Evolutionary conservation across 495 filamentous ascomycete genomes (phyloP).

Genomic region (Trichoderma asperelloides): DNA sequence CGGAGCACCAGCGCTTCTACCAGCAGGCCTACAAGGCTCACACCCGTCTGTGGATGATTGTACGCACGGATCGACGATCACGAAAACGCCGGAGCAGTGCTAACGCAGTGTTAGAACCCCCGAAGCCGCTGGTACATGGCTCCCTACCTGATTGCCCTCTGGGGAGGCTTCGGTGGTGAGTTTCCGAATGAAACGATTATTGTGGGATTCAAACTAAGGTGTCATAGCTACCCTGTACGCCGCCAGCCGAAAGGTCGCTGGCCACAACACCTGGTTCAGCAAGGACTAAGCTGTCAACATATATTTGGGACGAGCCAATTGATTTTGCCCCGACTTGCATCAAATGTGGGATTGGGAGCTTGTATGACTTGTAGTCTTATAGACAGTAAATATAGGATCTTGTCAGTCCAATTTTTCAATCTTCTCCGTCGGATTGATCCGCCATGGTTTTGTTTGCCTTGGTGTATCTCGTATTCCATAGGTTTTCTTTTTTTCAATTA

Average conservation of each 20-base stretch:
- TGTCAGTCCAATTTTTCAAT: neutral
- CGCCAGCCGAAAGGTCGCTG: conserved; percentile 48
- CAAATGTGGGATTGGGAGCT: neutral
- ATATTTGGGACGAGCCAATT: neutral
- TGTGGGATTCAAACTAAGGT: conserved; percentile 10
- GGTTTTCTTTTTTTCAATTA: neutral
- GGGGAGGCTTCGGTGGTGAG: conserved; percentile 44
- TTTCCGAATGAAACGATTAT: conserved; percentile 3
- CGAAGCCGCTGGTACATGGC: conserved; percentile 58
- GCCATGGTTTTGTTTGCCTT: neutral
- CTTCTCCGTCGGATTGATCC: conserved; percentile 1
- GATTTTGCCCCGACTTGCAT: neutral
- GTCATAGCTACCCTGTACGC: conserved; percentile 50
- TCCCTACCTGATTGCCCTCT: conserved; percentile 67
- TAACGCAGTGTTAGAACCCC: conserved; percentile 38
- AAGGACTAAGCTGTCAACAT: conserved; percentile 40
- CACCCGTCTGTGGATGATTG: conserved; percentile 78
- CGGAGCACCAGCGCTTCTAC: conserved; percentile 72
- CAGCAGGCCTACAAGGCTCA: conserved; percentile 64
- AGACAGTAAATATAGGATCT: conserved; percentile 4
- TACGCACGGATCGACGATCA: conserved; percentile 36
- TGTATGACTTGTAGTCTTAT: conserved; percentile 2
- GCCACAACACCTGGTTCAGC: conserved; percentile 84
- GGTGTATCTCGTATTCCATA: neutral
- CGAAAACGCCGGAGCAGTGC: neutral